Evolutionary conservation across 768 basidiomycete genomes (phyloP).

Genomic region (Cubamyces sp.): DNA sequence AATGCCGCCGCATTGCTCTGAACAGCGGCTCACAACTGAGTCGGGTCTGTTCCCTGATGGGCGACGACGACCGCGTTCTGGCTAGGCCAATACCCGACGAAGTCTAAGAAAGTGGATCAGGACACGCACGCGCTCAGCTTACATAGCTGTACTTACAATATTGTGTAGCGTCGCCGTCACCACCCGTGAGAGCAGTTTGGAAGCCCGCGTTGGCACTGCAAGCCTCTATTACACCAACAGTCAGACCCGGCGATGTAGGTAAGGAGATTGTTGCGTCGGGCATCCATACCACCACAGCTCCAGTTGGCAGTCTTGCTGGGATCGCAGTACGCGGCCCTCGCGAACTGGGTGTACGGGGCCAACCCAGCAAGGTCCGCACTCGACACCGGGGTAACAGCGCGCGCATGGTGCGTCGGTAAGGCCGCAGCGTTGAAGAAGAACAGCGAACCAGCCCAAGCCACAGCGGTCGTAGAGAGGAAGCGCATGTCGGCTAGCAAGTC

Average conservation of each 20-base stretch:
- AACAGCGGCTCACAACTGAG: conserved; percentile 46
- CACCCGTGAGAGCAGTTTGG: conserved; percentile 47
- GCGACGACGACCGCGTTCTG: conserved; percentile 59
- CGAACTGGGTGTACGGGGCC: conserved; percentile 54
- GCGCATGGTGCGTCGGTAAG: conserved; percentile 7
- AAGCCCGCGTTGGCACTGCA: conserved; percentile 48
- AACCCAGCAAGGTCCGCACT: conserved; percentile 41
- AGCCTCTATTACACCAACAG: conserved; percentile 36
- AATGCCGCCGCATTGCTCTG: not conserved
- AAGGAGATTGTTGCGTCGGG: too few species aligned
- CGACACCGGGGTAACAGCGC: conserved; percentile 33
- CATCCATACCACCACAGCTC: conserved; percentile 46
- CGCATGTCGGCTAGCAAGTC: conserved; percentile 13
- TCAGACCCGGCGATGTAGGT: too few species aligned
- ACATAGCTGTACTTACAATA: conserved; percentile 45
- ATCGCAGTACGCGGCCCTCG: conserved; percentile 58
- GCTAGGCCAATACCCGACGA: conserved; percentile 58
- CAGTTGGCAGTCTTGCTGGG: conserved; percentile 42
- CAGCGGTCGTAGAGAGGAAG: conserved; percentile 16
- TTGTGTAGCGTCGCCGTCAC: conserved; percentile 52
- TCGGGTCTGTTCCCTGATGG: conserved; percentile 65
- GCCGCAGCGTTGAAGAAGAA: not conserved
- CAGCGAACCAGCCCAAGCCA: not conserved
- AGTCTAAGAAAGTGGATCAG: conserved; percentile 39
- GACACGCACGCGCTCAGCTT: not conserved